These are phyloP conservation scores for Cryptococcus sp. DNA, from an alignment of 1,284 basidiomycete genomes.

Conservation along the genomic window DNA sequence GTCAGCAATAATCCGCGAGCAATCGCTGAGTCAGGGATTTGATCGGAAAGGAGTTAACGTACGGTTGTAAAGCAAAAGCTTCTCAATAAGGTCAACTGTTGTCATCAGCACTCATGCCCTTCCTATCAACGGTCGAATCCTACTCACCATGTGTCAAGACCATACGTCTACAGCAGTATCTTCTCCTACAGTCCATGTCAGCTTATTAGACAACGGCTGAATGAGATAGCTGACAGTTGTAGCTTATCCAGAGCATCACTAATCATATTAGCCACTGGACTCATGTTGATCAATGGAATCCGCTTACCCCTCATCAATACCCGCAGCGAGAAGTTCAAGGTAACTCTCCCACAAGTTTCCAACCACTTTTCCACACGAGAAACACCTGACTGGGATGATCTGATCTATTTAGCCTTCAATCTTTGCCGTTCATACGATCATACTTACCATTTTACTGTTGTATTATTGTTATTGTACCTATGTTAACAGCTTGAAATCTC, in stretches of 20 bases:
- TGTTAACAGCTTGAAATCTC: too few relatives aligned
- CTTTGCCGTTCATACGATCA: too few relatives aligned
- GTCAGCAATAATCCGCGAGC: too few relatives aligned
- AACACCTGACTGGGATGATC: conserved; percentile 53
- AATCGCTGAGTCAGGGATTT: not conserved
- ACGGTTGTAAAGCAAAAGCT: conserved; percentile 94
- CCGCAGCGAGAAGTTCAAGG: conserved; percentile 69
- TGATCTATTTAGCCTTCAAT: conserved; percentile 7
- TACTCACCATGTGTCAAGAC: conserved; percentile 80
- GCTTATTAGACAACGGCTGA: not conserved
- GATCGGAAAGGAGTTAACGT: conserved; percentile 4
- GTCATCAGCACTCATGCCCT: not conserved
- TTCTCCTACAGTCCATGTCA: conserved; percentile 51
- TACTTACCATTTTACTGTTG: too few relatives aligned
- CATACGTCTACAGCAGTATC: conserved; percentile 97
- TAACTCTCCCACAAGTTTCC: conserved; percentile 90
- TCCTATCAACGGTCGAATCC: not conserved
- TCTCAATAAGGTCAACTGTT: conserved; percentile 79
- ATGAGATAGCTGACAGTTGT: conserved; percentile 54
- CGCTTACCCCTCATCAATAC: conserved; percentile 76
- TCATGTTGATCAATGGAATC: conserved; percentile 10
- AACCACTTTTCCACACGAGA: conserved; percentile 89
- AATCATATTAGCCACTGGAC: conserved; percentile 5
- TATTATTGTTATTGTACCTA: too few relatives aligned
- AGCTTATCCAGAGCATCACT: conserved; percentile 90